Percentiles rank a stretch among this genome's conserved stretches.
Conservation (phyloP, 805 yeast species). For the Ogataea polymorpha region DNA sequence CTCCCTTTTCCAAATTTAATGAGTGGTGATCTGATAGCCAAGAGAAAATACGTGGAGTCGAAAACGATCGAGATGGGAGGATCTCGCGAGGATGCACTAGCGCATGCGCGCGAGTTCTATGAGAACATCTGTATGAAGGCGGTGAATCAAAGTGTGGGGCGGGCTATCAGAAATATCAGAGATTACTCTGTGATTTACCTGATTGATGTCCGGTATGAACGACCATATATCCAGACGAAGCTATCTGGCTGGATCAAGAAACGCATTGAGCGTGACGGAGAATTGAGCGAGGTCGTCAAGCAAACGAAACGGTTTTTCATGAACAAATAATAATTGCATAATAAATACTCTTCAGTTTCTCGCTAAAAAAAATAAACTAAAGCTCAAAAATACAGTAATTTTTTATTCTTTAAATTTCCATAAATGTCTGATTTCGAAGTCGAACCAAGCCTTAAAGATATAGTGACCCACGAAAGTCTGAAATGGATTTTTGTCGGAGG, state of each 20-base stretch:
- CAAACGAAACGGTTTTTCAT: constrained; percentile 15
- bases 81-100: constrained; percentile 42
- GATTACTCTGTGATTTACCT: constrained; percentile 79
- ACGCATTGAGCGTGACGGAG: constrained; percentile 23
- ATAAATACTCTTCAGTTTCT: background rate
- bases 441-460: constrained; percentile 69
- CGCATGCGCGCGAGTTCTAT: constrained; percentile 54
- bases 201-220: constrained; percentile 59
- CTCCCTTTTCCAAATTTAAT: constrained; percentile 84
- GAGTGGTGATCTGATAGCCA: constrained; percentile 79
- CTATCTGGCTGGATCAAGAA: constrained; percentile 72
- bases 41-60: constrained; percentile 58
- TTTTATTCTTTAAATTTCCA: constrained; percentile 9
- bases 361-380: constrained; percentile 1
- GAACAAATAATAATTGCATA: constrained; percentile 2
- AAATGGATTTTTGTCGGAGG: constrained; percentile 99
- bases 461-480: constrained; percentile 61
- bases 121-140: constrained; percentile 89
- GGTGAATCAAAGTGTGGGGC: constrained; percentile 87
- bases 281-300: constrained; percentile 5
- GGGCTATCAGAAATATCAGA: constrained; percentile 79
- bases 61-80: constrained; percentile 48
- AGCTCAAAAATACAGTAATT: background rate
- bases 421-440: constrained; percentile 50
- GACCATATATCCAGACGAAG: constrained; percentile 46